Base-by-base conservation (phyloP, 208 protist species). In the Wallacemonas sp. region DNA sequence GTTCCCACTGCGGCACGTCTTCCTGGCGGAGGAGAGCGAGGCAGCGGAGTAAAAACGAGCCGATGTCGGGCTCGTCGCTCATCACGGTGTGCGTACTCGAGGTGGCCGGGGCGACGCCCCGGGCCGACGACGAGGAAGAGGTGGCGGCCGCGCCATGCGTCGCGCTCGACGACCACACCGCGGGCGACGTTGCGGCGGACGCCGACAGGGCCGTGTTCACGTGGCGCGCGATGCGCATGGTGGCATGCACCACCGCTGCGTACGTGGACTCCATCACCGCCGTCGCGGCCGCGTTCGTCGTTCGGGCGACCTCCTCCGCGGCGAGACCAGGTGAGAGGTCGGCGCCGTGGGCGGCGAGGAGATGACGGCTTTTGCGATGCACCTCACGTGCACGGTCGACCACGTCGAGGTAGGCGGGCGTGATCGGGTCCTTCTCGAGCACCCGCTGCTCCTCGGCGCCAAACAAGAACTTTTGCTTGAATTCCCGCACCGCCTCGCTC, bases 181-280 rank as follows among this genome's bases (percentile, higher is more conserved):
- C 44, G 15, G 54, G 29, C n/a, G 52, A 59, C 48, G 63, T n/a
- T 8, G 38, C 24, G 22, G 60, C 63, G 3, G 76, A 79, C 2
- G 67, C 46, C 32, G 78, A 64, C 29, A 89, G 71, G 5, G 45
- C 45, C 22, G 45, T 53, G 45, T 29, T 53, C 4, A 94, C 65
- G 68, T 84, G 85, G 10, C 80, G 81, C 44, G 77, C 70, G 48
- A 92, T 75, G 36, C 85, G 84, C 57, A 87, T 82, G 22, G 72
- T 83, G 1, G 81, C 89, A 19, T 75, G 62, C 17, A 79, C 61
- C 13, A 95, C 79, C 19, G 83, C 85, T 42, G 59, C 72, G 66
- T 93, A 92, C 13, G 81, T 91, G 36, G 75, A 76, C 63, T 92
- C 83, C 76, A 93, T 87, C 59, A 93, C 68, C 12, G 78, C 73